phyloP scores from a whole-genome alignment of 1,284 basidiomycete species.

The Fomitopsis palustris region DNA sequence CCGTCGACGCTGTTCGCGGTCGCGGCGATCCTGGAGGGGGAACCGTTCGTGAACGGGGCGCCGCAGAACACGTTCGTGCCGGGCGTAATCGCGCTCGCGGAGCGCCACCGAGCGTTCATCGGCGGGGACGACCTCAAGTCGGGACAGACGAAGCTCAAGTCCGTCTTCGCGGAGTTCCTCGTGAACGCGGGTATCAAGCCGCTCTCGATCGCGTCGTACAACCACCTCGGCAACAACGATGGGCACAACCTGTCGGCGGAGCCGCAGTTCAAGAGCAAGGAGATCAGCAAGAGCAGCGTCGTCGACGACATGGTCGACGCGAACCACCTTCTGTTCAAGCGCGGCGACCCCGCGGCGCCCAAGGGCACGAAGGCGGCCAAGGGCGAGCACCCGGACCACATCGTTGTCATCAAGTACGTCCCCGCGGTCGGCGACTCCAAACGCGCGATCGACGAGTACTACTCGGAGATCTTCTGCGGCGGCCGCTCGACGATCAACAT shows the following conservation, averaged over 20 bases:
- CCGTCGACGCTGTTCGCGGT: slow-evolving; percentile 96
- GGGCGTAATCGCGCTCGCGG: slow-evolving; percentile 90
- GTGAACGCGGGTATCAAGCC: slow-evolving; percentile 99
- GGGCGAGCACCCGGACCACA: slow-evolving; percentile 96
- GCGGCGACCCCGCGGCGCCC: slow-evolving; percentile 47
- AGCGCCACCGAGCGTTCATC: slow-evolving; percentile 89
- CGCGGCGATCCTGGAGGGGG: slow-evolving; percentile 92
- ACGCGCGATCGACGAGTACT: slow-evolving; percentile 98
- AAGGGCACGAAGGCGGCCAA: slow-evolving; percentile 69
- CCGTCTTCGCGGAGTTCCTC: slow-evolving; percentile 95
- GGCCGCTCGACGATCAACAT: slow-evolving; percentile 86
- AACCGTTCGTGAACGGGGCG: slow-evolving; percentile 96
- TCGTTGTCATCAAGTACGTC: slow-evolving; percentile 94
- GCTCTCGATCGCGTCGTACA: slow-evolving; percentile 94
- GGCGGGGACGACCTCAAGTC: slow-evolving; percentile 98
- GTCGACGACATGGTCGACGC: slow-evolving; percentile 97
- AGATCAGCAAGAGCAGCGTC: slow-evolving; percentile 95
- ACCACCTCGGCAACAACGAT: slow-evolving; percentile 99
- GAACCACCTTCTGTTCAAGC: slow-evolving; percentile 89
- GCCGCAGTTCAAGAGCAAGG: slow-evolving; percentile 96
- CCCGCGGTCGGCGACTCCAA: slow-evolving; percentile 96
- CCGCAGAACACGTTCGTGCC: slow-evolving; percentile 99
- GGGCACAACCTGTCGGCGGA: slow-evolving; percentile 93
- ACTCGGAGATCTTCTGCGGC: slow-evolving; percentile 88
- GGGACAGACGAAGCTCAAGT: slow-evolving; percentile 93